These are phyloP conservation scores for Lipomyces japonicus DNA, from an alignment of 805 yeast genomes.

Conservation along the genomic window DNA sequence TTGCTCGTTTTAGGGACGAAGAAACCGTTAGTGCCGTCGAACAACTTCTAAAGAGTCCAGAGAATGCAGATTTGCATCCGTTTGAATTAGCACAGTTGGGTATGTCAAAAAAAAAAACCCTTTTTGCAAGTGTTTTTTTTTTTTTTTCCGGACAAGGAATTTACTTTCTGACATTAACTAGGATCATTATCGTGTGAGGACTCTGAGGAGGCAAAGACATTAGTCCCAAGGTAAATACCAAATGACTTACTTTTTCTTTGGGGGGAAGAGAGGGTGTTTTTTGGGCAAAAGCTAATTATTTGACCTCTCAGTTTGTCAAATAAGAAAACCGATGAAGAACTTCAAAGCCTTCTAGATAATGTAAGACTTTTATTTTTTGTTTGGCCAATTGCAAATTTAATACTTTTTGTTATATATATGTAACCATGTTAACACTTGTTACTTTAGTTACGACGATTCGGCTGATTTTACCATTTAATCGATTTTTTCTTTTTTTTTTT, in stretches of 20 bases:
- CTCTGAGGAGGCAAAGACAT: constrained; percentile 92
- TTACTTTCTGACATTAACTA: constrained; percentile 17
- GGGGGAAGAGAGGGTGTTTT: neutral
- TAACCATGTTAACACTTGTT: too few relatives aligned
- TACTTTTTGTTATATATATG: too few relatives aligned
- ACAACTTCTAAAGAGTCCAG: constrained; percentile 69
- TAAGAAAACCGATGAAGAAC: constrained; percentile 80
- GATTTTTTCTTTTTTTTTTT: neutral
- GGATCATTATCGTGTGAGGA: constrained; percentile 93
- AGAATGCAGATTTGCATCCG: constrained; percentile 78
- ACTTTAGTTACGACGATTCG: constrained; percentile 33
- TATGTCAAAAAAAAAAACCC: constrained; percentile 5
- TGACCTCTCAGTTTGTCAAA: constrained; percentile 55
- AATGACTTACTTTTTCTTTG: neutral
- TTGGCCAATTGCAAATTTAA: neutral
- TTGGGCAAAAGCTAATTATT: neutral
- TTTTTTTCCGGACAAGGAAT: neutral
- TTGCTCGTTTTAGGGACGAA: constrained; percentile 86
- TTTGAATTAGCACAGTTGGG: constrained; percentile 88
- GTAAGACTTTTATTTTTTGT: constrained; percentile 46
- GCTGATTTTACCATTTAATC: constrained; percentile 9
- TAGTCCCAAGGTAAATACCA: constrained; percentile 55
- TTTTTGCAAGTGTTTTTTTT: neutral
- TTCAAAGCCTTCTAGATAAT: constrained; percentile 84
- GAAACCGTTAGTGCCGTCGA: constrained; percentile 94